phyloP scores from a whole-genome alignment of 495 filamentous ascomycete species.

The Bacidia gigantensis region DNA sequence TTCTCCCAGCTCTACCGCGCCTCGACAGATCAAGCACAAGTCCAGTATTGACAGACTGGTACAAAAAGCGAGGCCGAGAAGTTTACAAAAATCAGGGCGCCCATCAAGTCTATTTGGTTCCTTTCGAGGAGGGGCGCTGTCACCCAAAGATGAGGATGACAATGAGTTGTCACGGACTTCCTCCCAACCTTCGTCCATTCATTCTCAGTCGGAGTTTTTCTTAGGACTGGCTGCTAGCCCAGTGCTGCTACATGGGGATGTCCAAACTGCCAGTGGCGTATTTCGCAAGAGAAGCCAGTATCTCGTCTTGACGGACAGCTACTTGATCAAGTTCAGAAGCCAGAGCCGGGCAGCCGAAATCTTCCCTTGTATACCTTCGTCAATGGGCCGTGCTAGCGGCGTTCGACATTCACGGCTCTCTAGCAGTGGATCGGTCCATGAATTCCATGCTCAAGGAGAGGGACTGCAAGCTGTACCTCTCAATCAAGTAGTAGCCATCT shows the following conservation, averaged over 20 bases:
- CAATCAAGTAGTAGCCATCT: constrained; percentile 61
- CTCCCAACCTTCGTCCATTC: constrained; percentile 14
- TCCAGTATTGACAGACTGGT: constrained; percentile 14
- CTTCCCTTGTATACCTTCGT: constrained; percentile 40
- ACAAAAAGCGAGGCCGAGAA: constrained; percentile 11
- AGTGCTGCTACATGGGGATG: constrained; percentile 55
- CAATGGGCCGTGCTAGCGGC: constrained; percentile 26
- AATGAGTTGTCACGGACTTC: constrained; percentile 10
- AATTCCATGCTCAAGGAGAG: constrained; percentile 40
- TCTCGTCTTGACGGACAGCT: constrained; percentile 75
- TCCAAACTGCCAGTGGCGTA: constrained; percentile 67
- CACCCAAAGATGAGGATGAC: constrained; percentile 37
- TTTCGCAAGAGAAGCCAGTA: constrained; percentile 81
- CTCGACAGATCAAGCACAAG: constrained; percentile 14
- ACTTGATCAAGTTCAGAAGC: constrained; percentile 70
- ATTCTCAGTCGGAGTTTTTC: constrained; percentile 21
- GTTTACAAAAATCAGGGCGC: constrained; percentile 32
- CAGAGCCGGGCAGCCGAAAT: constrained; percentile 54
- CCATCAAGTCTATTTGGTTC: constrained; percentile 44
- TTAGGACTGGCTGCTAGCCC: constrained; percentile 10
- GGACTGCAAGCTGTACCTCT: constrained; percentile 49
- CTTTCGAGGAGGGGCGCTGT: constrained; percentile 36
- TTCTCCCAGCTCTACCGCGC: constrained; percentile 13
- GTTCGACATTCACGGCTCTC: constrained; percentile 36
- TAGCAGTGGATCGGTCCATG: constrained; percentile 45